A percentile compares a stretch with the other conserved stretches of the same genome.
Conservation (phyloP, 129 eudicot genomes). For the Glebionis coronaria region DNA sequence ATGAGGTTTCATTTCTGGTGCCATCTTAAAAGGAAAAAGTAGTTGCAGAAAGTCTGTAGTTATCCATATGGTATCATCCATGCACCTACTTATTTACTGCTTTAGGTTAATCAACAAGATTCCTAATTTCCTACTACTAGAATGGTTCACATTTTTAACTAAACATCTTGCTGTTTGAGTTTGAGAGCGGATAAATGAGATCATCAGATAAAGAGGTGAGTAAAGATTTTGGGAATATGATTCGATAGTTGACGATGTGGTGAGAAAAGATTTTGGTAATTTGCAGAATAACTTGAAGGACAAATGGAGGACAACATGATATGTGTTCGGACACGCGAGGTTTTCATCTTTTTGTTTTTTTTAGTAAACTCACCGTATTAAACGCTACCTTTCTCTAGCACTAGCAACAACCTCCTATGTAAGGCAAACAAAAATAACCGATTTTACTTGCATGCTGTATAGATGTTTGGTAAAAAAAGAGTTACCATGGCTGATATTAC, state of each 20-base stretch:
- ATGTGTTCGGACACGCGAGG: conserved; percentile 40
- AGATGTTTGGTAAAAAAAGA: conserved; percentile 1
- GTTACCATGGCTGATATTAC: neutral
- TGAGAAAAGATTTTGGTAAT: conserved; percentile 9
- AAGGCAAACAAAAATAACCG: conserved; percentile 16
- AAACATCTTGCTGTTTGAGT: conserved; percentile 9
- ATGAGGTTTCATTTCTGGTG: conserved; percentile 7
- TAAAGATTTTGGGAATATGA: conserved; percentile 6
- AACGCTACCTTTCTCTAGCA: conserved; percentile 28
- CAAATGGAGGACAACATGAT: conserved; percentile 55
- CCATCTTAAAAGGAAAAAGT: conserved; percentile 14
- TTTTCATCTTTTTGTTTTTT: neutral
- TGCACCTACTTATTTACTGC: conserved; percentile 1
- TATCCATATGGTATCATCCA: conserved; percentile 1
- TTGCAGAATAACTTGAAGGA: conserved; percentile 2
- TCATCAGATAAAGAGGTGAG: conserved; percentile 20
- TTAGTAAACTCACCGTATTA: conserved; percentile 7
- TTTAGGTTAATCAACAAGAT: conserved; percentile 17
- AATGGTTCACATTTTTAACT: neutral
- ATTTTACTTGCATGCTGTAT: conserved; percentile 11
- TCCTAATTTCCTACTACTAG: conserved; percentile 14
- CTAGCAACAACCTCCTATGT: conserved; percentile 23
- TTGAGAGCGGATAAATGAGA: conserved; percentile 27
- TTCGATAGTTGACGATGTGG: conserved; percentile 16
- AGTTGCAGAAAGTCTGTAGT: conserved; percentile 6